Conservation (phyloP, 306 rosid species). For the Lablab purpureus region DNA sequence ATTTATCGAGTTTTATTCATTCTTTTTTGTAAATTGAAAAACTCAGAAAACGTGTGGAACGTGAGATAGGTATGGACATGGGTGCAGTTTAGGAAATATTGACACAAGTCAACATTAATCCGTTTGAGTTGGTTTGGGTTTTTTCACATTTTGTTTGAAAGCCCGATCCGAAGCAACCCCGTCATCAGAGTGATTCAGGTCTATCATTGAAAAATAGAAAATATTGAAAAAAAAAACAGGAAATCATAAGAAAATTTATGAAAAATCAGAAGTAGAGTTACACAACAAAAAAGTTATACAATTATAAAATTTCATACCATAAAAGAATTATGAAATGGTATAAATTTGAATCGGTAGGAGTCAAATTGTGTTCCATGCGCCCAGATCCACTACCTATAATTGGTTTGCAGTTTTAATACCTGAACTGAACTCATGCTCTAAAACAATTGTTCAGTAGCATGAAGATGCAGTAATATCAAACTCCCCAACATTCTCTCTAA, state of each 20-base stretch:
- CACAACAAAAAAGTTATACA: no score
- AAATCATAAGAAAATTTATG: not conserved
- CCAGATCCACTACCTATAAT: not conserved
- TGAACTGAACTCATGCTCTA: no score
- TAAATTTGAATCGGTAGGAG: not conserved
- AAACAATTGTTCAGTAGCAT: no score
- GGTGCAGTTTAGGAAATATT: not conserved
- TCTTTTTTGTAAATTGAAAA: not conserved
- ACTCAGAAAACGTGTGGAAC: not conserved
- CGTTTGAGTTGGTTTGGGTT: not conserved
- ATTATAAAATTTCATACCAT: not conserved
- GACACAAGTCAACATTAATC: not conserved
- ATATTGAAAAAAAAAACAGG: not conserved
- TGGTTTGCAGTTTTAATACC: not conserved
- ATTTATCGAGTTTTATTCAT: not conserved
- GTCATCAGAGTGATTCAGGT: not conserved
- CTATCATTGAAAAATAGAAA: not conserved
- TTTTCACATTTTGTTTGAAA: no score
- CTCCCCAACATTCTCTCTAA: no score
- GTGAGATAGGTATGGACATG: not conserved
- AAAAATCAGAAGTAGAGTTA: not conserved
- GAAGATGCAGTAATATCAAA: no score
- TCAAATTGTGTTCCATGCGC: not conserved
- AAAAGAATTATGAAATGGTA: not conserved
- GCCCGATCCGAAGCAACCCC: no score